Conservation (phyloP, 768 basidiomycete genomes). For the Lactifluus pinguis region DNA sequence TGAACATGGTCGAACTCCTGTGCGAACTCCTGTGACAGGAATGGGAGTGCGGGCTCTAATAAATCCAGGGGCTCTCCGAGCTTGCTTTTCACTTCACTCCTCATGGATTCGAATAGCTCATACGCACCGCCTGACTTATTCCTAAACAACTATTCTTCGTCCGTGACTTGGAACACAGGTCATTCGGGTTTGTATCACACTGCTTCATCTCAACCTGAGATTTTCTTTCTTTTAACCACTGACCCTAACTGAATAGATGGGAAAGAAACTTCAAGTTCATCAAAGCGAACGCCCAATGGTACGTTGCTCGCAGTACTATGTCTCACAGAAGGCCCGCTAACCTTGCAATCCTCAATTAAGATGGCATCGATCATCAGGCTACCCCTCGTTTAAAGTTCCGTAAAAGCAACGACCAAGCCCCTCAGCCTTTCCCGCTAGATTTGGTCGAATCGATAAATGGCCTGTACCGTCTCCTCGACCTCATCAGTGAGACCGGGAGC, state of each 20-base stretch:
- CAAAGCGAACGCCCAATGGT: not conserved
- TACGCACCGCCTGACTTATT: not conserved
- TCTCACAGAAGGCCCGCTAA: not conserved
- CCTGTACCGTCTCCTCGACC: conserved; percentile 44
- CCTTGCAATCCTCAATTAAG: not conserved
- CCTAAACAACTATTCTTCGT: not conserved
- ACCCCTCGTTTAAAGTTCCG: not conserved
- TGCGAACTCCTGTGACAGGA: no score
- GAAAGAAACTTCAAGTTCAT: not conserved
- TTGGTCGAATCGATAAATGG: conserved; percentile 28
- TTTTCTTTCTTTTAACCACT: not conserved
- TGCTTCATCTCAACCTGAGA: not conserved
- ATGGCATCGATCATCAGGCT: not conserved
- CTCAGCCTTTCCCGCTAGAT: not conserved
- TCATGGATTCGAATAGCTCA: not conserved
- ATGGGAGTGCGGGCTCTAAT: no score
- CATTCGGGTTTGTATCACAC: not conserved
- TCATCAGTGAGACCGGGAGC: conserved; percentile 41
- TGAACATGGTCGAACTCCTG: no score
- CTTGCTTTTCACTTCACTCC: not conserved
- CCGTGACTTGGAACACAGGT: not conserved
- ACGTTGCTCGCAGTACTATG: not conserved
- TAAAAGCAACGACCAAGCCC: not conserved
- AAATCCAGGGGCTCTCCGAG: no score
- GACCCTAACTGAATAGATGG: not conserved